phyloP scores from a whole-genome alignment of 352 stramenopile genomes.

The Globisporangium megalacanthum region DNA sequence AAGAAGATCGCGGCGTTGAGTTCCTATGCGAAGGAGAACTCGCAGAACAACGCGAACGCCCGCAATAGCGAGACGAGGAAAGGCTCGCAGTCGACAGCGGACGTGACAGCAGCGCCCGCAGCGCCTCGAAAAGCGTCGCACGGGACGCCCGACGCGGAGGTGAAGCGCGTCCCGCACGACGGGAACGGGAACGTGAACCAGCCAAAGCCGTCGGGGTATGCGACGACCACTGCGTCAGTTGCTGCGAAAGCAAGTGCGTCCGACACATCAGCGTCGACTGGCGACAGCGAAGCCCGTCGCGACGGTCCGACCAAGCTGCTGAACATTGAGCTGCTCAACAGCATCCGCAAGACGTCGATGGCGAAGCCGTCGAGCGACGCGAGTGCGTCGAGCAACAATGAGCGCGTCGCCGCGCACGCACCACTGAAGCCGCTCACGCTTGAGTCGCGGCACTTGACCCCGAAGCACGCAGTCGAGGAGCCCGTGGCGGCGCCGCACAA shows the following conservation, averaged over 20 bases:
- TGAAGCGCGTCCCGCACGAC: slow-evolving; percentile 31
- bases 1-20: slow-evolving; percentile 56
- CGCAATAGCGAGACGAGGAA: slow-evolving; percentile 14
- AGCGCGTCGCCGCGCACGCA: slow-evolving; percentile 11
- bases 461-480: slow-evolving; percentile 14
- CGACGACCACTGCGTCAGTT: slow-evolving; percentile 5
- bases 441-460: slow-evolving; percentile 20
- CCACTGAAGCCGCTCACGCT: slow-evolving; percentile 39
- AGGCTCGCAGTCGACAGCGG: slow-evolving; percentile 17
- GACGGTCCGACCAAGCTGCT: slow-evolving; percentile 22
- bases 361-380: slow-evolving; percentile 35
- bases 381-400: slow-evolving; percentile 3
- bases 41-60: slow-evolving; percentile 29
- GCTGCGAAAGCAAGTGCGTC: slow-evolving; percentile 5
- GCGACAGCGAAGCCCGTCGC: slow-evolving; percentile 1
- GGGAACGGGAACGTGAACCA: no score
- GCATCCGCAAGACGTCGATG: slow-evolving; percentile 32
- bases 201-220: slow-evolving; percentile 8
- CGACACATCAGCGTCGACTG: background rate
- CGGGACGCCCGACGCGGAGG: slow-evolving; percentile 25
- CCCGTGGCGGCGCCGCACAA: slow-evolving; percentile 6
- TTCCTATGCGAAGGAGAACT: slow-evolving; percentile 41
- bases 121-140: slow-evolving; percentile 17
- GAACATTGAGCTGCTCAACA: slow-evolving; percentile 31
- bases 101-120: slow-evolving; percentile 1